phyloP scores from a whole-genome alignment of 257 asterid species.

The Rauvolfia tetraphylla region DNA sequence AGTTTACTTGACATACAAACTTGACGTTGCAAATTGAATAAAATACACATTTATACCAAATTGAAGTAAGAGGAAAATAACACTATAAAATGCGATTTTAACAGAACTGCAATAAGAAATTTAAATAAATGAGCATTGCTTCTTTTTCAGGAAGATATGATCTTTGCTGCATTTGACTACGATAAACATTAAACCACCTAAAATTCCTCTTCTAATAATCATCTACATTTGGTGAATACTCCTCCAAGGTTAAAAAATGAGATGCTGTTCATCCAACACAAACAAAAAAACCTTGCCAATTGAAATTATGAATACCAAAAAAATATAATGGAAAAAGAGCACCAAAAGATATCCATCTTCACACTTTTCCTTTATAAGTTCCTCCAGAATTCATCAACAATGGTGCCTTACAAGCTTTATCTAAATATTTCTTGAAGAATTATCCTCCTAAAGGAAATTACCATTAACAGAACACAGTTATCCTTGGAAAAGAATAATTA shows the following conservation, averaged over 20 bases:
- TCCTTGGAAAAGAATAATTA: neutral
- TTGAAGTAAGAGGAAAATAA: neutral
- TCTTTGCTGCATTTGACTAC: neutral
- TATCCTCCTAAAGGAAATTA: neutral
- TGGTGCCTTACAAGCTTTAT: neutral
- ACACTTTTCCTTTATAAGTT: neutral
- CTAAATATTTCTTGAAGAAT: neutral
- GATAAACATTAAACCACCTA: neutral
- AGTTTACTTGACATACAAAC: neutral
- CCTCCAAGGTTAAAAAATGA: neutral
- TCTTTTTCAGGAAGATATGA: neutral
- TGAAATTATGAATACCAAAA: no score
- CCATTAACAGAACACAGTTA: neutral
- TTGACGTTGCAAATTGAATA: neutral
- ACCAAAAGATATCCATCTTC: neutral
- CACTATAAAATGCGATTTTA: neutral
- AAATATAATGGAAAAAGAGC: no score
- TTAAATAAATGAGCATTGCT: neutral
- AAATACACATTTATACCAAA: neutral
- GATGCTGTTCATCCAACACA: neutral
- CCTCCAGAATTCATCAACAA: neutral
- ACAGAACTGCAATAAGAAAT: neutral
- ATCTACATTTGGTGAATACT: neutral
- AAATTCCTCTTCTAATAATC: neutral
- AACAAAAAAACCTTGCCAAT: neutral